Base-by-base conservation (phyloP, 345 rosid species). In the Arabidopsis suecica region DNA sequence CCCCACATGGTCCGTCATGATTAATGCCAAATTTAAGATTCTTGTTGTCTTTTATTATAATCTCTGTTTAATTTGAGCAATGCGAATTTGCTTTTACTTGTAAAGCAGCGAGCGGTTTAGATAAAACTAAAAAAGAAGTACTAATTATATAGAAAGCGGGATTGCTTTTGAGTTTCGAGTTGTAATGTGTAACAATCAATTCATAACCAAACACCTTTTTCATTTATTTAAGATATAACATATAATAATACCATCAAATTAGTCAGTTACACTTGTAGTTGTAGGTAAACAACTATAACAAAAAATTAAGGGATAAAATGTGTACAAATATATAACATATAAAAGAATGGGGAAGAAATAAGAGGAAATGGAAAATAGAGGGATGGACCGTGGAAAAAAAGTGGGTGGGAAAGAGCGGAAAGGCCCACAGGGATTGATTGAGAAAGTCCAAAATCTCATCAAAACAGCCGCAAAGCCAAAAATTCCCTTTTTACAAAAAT, bases 1-100 rank as follows among this genome's bases (percentile, higher is more conserved):
- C 56, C 61, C 68, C 81, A 78, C 69, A 78, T 78, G 80, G 63
- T 30, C 51, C 73, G 57, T 65, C 72, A 71, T 78, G 81, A 78
- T 78, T 50, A 56, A 54, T 63, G 80, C 72, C 71, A 69, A 69
- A 45, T 32, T 68, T 63, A 70, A 64, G 76, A 70, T 32, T 63
- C 66, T 30, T 63, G n/a, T 65, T 78, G 77, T 71, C 75, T 78
- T 34, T 57, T 56, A 22, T n/a, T 42, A 44, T 65, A 55, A 50
- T 48, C 11, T 47, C 7, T 50, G 22, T 56, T 74, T 30, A 33
- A 33, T 61, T 62, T 41, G 38, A 33, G 47, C 69, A 42, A 58
- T 20, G 64, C 58, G 5, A 62, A 42, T 69, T 61, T 5, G 71
- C 67, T 65, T 70, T 64, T 57, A 71, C 72, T 63, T 71, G 76